phyloP scores from a whole-genome alignment of 345 rosid species.

The Noccaea bulbosa region DNA sequence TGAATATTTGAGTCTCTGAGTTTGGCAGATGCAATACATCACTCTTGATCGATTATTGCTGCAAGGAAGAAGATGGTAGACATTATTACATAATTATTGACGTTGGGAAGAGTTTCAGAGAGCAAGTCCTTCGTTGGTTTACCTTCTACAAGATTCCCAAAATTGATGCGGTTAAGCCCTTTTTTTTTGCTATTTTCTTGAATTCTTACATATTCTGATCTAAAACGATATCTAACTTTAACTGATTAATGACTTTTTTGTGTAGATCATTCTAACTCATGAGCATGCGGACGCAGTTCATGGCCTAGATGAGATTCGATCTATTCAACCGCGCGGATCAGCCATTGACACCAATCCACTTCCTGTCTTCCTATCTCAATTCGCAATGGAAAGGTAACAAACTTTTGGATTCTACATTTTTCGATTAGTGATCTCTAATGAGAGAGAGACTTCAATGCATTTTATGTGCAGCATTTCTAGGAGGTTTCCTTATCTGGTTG shows the following conservation, averaged over 20 bases:
- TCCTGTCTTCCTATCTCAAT: constrained; percentile 62
- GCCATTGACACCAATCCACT: constrained; percentile 75
- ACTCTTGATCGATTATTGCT: constrained; percentile 76
- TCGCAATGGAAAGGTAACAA: constrained; percentile 77
- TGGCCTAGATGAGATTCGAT: constrained; percentile 91
- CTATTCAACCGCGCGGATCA: constrained; percentile 74
- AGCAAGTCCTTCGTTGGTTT: constrained; percentile 97
- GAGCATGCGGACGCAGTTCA: constrained; percentile 98
- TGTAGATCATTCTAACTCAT: constrained; percentile 93
- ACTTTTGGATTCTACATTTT: background rate
- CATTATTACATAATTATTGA: constrained; percentile 80
- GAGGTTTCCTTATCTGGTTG: constrained; percentile 81
- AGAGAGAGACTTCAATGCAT: background rate
- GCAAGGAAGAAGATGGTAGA: constrained; percentile 47
- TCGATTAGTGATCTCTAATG: background rate
- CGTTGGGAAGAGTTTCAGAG: constrained; percentile 95
- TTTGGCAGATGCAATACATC: constrained; percentile 90
- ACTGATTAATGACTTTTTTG: background rate
- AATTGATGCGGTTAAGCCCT: constrained; percentile 75
- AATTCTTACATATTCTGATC: background rate
- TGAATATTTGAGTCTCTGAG: constrained; percentile 28
- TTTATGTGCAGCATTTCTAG: constrained; percentile 53
- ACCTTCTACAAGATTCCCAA: constrained; percentile 77
- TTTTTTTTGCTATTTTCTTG: background rate
- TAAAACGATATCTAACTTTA: constrained; percentile 5